Evolutionary conservation across 208 protist species (phyloP).

Genomic region (Trypanosoma mega): DNA sequence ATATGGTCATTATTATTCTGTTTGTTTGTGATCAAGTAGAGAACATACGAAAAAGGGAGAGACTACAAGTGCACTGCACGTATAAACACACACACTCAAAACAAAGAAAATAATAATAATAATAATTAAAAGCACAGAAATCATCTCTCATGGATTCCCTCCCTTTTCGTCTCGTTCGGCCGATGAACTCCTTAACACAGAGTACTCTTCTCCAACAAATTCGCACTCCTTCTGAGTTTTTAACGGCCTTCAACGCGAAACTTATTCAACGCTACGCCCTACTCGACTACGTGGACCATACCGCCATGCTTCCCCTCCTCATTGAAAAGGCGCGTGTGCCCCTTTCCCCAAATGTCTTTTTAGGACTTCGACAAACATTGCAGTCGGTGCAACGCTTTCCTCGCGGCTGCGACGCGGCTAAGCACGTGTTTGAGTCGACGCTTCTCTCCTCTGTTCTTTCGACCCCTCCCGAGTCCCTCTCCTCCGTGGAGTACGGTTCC

Average conservation of each 20-base stretch:
- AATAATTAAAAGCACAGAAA: neutral
- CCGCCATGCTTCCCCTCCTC: constrained; percentile 34
- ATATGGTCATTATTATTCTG: no score
- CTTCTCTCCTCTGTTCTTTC: constrained; percentile 29
- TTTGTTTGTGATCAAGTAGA: no score
- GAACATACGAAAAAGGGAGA: no score
- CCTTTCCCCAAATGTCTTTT: constrained; percentile 4
- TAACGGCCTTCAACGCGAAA: constrained; percentile 33
- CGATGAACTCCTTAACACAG: constrained; percentile 46
- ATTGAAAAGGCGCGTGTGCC: constrained; percentile 9
- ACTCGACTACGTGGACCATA: constrained; percentile 62
- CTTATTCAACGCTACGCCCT: constrained; percentile 38
- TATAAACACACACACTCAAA: no score
- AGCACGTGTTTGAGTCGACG: constrained; percentile 24
- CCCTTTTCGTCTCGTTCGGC: constrained; percentile 46
- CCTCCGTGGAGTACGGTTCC: constrained; percentile 25
- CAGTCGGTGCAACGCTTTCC: constrained; percentile 50
- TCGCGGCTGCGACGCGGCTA: constrained; percentile 12
- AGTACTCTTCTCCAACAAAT: constrained; percentile 26
- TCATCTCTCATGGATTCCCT: constrained; percentile 49
- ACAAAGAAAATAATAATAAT: neutral
- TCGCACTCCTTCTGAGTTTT: constrained; percentile 5
- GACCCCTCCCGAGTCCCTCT: constrained; percentile 16
- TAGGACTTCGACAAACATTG: constrained; percentile 22
- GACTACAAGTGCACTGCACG: no score